These are phyloP conservation scores for Populus deltoides DNA, from an alignment of 345 rosid species.

Conservation along the genomic window DNA sequence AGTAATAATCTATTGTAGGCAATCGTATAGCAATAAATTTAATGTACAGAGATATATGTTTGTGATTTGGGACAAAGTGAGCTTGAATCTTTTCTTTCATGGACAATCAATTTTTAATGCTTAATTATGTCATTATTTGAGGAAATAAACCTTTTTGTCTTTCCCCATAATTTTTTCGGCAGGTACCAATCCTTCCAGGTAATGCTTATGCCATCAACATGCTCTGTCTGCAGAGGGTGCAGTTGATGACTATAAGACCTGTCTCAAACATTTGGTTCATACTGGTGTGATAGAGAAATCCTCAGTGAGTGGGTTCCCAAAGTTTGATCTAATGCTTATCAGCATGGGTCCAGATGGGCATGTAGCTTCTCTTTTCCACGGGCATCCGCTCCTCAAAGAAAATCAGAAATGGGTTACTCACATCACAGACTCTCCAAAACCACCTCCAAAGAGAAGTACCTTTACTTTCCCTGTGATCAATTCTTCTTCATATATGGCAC, in stretches of 20 bases:
- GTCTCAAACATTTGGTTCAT: not conserved
- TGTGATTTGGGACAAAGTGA: not conserved
- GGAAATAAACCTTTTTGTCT: not conserved
- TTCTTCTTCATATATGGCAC: not conserved
- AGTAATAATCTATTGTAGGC: too few relatives aligned
- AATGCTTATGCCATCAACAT: not conserved
- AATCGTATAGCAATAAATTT: too few relatives aligned
- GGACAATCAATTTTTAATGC: not conserved
- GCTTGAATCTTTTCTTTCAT: not conserved
- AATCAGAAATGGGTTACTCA: not conserved
- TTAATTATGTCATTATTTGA: not conserved
- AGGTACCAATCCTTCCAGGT: not conserved
- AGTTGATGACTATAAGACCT: not conserved
- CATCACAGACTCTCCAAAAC: not conserved
- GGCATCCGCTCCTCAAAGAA: not conserved
- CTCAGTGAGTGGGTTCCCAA: not conserved
- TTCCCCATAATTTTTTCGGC: not conserved
- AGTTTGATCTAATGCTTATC: not conserved
- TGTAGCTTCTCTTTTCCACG: not conserved
- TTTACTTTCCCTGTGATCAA: not conserved
- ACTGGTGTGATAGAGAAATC: not conserved
- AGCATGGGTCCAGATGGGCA: not conserved
- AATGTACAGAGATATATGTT: not conserved
- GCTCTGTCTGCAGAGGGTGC: not conserved
- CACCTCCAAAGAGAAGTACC: not conserved